Evolutionary conservation across 148 eudicot genomes (phyloP).

Genomic region (Arbutus unedo): DNA sequence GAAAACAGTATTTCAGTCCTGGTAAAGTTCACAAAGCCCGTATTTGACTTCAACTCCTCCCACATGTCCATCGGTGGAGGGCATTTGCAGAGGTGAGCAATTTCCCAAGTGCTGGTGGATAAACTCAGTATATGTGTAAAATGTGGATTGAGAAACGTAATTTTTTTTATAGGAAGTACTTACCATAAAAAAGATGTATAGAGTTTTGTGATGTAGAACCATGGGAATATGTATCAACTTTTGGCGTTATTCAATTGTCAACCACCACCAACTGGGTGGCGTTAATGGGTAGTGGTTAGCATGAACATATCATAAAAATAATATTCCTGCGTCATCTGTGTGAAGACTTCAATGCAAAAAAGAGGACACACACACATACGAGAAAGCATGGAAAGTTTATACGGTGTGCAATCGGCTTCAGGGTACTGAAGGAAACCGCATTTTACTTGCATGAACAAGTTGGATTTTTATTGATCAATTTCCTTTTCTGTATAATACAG

Average conservation of each 20-base stretch:
- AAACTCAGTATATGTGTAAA: not conserved
- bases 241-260: no score
- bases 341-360: no score
- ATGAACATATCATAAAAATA: no score
- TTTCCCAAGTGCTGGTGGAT: not conserved
- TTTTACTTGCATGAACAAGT: not conserved
- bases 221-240: not conserved
- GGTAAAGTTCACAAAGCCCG: conserved; percentile 82
- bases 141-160: not conserved
- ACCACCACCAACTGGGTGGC: no score
- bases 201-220: not conserved
- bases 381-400: not conserved
- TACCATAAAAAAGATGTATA: not conserved
- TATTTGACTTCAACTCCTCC: conserved; percentile 82
- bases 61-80: conserved; percentile 71
- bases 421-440: not conserved
- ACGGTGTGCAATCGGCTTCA: not conserved
- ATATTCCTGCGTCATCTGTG: no score
- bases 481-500: conserved; percentile 30
- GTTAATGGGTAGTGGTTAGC: no score
- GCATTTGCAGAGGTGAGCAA: conserved; percentile 46
- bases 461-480: not conserved
- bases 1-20: conserved; percentile 42
- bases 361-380: no score
- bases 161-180: no score